Evolutionary conservation across 495 filamentous ascomycete species (phyloP).

Genomic region (Penicillium coffeae): DNA sequence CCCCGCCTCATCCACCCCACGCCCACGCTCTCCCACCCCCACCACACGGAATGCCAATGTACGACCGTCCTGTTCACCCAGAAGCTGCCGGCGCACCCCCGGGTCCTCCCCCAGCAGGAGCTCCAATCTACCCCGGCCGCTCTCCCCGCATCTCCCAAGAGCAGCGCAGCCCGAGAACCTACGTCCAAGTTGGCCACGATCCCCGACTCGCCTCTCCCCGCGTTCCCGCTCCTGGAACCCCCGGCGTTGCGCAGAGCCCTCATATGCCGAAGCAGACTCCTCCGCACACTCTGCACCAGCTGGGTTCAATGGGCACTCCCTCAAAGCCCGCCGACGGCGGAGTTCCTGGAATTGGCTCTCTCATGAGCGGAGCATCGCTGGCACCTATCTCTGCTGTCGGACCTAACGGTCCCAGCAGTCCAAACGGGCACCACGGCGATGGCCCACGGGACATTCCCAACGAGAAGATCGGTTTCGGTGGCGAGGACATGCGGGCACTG

Average conservation of each 20-base stretch:
- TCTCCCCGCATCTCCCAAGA: conserved; percentile 36
- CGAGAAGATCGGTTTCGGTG: conserved; percentile 57
- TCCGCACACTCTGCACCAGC: conserved; percentile 17
- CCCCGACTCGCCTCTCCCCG: conserved; percentile 39
- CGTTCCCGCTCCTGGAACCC: conserved; percentile 21
- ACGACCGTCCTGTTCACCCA: conserved; percentile 33
- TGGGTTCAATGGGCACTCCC: conserved; percentile 17
- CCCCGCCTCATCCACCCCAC: conserved; percentile 9
- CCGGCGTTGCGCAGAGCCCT: conserved; percentile 27
- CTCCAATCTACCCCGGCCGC: conserved; percentile 26
- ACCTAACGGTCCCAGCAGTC: conserved; percentile 10
- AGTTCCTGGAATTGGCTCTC: conserved; percentile 49
- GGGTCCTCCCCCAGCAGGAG: conserved; percentile 18
- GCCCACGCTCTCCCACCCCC: conserved; percentile 26
- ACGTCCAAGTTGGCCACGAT: conserved; percentile 23
- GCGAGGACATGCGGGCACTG: conserved; percentile 63
- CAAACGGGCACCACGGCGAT: conserved; percentile 27
- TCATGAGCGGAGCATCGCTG: conserved; percentile 48
- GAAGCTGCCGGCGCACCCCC: conserved; percentile 24
- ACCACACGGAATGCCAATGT: conserved; percentile 22
- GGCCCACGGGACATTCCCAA: conserved; percentile 60
- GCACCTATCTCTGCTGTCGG: conserved; percentile 36
- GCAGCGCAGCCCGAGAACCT: conserved; percentile 30
- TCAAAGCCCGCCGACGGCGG: conserved; percentile 28
- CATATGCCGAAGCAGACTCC: conserved; percentile 31